These are phyloP conservation scores for Fistulifera solaris DNA, from an alignment of 108 stramenopile species.

Conservation along the genomic window DNA sequence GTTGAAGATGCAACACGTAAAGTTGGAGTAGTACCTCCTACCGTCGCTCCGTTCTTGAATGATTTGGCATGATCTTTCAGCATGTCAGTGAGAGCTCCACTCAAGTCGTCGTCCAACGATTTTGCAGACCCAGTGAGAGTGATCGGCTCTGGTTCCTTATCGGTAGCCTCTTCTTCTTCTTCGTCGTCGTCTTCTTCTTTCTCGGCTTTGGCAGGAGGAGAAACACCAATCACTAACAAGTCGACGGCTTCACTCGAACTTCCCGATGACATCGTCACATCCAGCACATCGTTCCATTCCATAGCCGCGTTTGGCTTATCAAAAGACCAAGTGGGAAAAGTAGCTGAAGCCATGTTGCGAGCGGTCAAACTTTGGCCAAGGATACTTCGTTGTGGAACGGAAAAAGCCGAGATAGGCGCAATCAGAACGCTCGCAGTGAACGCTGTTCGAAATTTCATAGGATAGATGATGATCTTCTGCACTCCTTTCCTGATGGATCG, in stretches of 20 bases:
- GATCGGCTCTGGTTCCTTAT: conserved; percentile 35
- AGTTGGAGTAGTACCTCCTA: conserved; percentile 57
- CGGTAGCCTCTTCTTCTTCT: conserved; percentile 40
- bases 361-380: no score
- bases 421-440: no score
- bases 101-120: conserved; percentile 54
- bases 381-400: no score
- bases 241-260: conserved; percentile 30
- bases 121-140: conserved; percentile 41
- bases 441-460: no score
- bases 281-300: conserved; percentile 51
- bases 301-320: conserved; percentile 66
- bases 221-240: conserved; percentile 60
- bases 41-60: conserved; percentile 70
- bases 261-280: conserved; percentile 16
- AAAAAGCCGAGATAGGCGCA: no score
- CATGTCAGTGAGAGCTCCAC: conserved; percentile 53
- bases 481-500: no score
- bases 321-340: conserved; percentile 77
- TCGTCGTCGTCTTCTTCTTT: conserved; percentile 27
- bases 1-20: conserved; percentile 29
- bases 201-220: conserved; percentile 46
- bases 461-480: no score
- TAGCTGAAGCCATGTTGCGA: not conserved
- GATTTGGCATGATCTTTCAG: conserved; percentile 63